phyloP scores from a whole-genome alignment of 176 grass and related monocot genomes.

The Hyparrhenia diplandra region DNA sequence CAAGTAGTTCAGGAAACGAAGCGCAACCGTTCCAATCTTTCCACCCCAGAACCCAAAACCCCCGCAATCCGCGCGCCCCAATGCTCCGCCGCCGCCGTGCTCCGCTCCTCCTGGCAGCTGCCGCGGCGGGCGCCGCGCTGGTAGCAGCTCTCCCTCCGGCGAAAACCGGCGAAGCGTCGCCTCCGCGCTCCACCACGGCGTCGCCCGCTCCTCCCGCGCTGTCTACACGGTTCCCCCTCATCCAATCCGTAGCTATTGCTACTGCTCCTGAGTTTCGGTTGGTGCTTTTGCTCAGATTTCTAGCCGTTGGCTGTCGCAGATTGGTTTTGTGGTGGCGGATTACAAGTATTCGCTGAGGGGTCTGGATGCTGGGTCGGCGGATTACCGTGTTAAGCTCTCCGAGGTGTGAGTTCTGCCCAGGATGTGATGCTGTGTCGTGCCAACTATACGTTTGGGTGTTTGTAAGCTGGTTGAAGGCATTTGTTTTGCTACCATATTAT shows the following conservation, averaged over 20 bases:
- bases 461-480: slow-evolving; percentile 6
- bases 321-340: slow-evolving; percentile 63
- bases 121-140: slow-evolving; percentile 22
- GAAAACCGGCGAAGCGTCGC: slow-evolving; percentile 13
- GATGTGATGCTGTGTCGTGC: not conserved
- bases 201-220: slow-evolving; percentile 74
- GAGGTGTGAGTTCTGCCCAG: slow-evolving; percentile 40
- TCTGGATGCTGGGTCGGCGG: slow-evolving; percentile 36
- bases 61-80: not conserved
- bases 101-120: slow-evolving; percentile 36
- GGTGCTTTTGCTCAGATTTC: slow-evolving; percentile 5
- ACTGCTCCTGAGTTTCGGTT: not conserved
- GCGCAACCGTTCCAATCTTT: not conserved
- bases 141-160: slow-evolving; percentile 16
- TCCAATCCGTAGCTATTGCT: not conserved
- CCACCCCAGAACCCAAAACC: not conserved
- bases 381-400: slow-evolving; percentile 66
- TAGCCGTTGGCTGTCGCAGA: slow-evolving; percentile 32
- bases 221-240: slow-evolving; percentile 53
- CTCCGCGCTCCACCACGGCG: slow-evolving; percentile 44
- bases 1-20: too few relatives aligned
- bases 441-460: not conserved
- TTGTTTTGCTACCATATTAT: not conserved
- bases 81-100: slow-evolving; percentile 33
- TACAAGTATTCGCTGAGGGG: slow-evolving; percentile 76